Conservation (phyloP, 768 basidiomycete genomes). For the Austroboletus eburneus region DNA sequence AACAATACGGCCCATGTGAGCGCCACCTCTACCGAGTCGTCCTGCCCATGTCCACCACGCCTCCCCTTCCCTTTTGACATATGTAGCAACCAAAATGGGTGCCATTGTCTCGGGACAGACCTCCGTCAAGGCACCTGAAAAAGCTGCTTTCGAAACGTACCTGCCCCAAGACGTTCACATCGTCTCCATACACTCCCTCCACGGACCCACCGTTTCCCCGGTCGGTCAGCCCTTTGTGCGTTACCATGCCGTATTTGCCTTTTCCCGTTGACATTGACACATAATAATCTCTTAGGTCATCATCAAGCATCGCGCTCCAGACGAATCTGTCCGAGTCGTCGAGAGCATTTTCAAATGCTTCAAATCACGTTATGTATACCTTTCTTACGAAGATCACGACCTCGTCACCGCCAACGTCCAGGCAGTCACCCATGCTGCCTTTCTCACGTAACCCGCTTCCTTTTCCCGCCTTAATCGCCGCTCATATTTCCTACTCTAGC, state of each 20-base stretch:
- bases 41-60: neutral
- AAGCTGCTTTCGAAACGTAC: conserved; percentile 80
- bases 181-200: conserved; percentile 90
- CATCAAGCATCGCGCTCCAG: conserved; percentile 79
- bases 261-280: neutral
- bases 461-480: neutral
- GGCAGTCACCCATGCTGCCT: conserved; percentile 96
- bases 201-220: conserved; percentile 87
- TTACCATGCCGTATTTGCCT: neutral
- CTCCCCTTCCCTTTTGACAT: no score
- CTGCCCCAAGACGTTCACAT: conserved; percentile 86
- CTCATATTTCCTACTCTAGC: conserved; percentile 38
- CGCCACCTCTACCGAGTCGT: neutral
- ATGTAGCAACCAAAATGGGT: conserved; percentile 83
- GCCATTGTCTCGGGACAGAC: conserved; percentile 96
- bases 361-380: conserved; percentile 80
- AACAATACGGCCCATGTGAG: conserved; percentile 88
- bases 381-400: conserved; percentile 97
- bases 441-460: conserved; percentile 53
- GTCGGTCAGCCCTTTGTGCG: conserved; percentile 86
- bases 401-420: conserved; percentile 96
- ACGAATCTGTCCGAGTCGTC: conserved; percentile 69
- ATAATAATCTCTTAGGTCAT: conserved; percentile 56
- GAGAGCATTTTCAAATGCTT: conserved; percentile 80
- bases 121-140: conserved; percentile 94